phyloP scores from a whole-genome alignment of 1,284 basidiomycete species.

The Marasmius fiardii region DNA sequence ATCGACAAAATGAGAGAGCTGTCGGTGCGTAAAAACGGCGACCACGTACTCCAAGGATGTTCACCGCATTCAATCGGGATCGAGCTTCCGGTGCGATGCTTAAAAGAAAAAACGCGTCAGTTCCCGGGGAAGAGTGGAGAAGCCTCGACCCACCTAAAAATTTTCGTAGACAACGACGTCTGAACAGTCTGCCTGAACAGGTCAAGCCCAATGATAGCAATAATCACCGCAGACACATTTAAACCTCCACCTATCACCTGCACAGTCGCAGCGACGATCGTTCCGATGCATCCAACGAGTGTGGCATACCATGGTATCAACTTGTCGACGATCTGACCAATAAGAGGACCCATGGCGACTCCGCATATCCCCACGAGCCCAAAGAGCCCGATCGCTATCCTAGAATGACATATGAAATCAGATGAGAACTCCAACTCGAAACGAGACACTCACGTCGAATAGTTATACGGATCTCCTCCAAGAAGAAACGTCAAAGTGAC shows the following conservation, averaged over 20 bases:
- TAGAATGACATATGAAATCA: conserved; percentile 18
- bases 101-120: neutral
- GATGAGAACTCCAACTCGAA: neutral
- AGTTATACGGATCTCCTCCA: conserved; percentile 60
- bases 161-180: conserved; percentile 31
- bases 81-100: conserved; percentile 26
- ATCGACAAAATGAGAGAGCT: neutral
- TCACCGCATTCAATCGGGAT: conserved; percentile 41
- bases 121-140: neutral
- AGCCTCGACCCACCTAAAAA: conserved; percentile 29
- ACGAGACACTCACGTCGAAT: conserved; percentile 47
- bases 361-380: conserved; percentile 68
- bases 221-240: conserved; percentile 53
- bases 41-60: conserved; percentile 31
- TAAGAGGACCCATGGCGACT: conserved; percentile 58
- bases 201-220: conserved; percentile 37
- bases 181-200: conserved; percentile 40
- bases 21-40: conserved; percentile 7
- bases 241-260: conserved; percentile 54
- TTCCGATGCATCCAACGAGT: conserved; percentile 40
- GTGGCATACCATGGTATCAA: conserved; percentile 68
- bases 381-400: conserved; percentile 68
- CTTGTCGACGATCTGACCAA: conserved; percentile 58
- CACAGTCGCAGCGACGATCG: conserved; percentile 43
- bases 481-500: conserved; percentile 73